phyloP scores from a whole-genome alignment of 345 rosid species.

The Raphanus sativus region DNA sequence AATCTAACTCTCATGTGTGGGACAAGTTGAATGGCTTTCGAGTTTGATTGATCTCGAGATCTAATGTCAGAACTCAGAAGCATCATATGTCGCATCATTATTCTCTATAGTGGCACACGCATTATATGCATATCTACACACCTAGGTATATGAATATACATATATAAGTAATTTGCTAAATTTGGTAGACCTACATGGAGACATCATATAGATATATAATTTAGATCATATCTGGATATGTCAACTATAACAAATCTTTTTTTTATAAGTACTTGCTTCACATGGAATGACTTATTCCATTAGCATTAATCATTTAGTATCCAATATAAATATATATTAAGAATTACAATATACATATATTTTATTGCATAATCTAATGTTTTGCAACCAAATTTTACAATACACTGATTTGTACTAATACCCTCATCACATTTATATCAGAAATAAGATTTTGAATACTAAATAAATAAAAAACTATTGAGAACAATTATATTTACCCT shows the following conservation, averaged over 20 bases:
- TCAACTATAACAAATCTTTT: constrained; percentile 10
- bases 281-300: constrained; percentile 22
- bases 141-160: background rate
- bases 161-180: constrained; percentile 4
- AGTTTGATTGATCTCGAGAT: constrained; percentile 32
- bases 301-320: constrained; percentile 13
- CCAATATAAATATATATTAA: background rate
- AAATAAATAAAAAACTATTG: background rate
- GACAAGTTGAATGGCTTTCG: constrained; percentile 30
- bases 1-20: constrained; percentile 31
- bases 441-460: too few species aligned
- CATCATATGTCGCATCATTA: constrained; percentile 35
- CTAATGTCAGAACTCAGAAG: constrained; percentile 34
- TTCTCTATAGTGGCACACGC: constrained; percentile 21
- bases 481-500: background rate
- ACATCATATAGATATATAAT: constrained; percentile 1
- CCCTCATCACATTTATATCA: background rate
- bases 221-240: constrained; percentile 27
- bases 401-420: background rate
- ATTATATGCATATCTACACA: background rate
- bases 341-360: background rate
- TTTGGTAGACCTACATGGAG: constrained; percentile 1
- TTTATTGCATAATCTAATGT: background rate
- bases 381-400: background rate
- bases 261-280: constrained; percentile 3